Evolutionary conservation across 306 rosid genomes (phyloP).

Genomic region (Chamaecrista fasciculata): DNA sequence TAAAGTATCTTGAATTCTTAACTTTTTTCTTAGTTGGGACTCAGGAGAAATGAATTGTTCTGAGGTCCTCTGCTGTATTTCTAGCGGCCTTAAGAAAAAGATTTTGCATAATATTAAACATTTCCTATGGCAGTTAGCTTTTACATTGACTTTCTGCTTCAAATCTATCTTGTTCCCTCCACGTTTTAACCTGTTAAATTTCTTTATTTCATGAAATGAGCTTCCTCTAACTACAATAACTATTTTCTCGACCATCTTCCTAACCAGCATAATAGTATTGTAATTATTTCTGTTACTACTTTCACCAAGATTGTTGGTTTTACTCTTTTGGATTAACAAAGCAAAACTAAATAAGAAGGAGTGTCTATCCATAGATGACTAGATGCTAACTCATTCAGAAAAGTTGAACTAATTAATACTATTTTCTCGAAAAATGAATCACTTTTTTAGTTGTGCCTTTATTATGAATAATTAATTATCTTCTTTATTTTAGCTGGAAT

Average conservation of each 20-base stretch:
- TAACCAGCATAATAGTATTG: not conserved
- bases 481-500: conserved; percentile 79
- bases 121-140: not conserved
- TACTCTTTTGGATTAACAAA: not conserved
- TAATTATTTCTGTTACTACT: not conserved
- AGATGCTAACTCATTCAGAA: conserved; percentile 8
- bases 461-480: conserved; percentile 21
- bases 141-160: not conserved
- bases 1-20: not conserved
- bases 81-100: not conserved
- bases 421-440: not conserved
- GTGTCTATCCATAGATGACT: not conserved
- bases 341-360: no score
- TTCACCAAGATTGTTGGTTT: not conserved
- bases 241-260: not conserved
- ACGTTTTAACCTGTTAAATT: not conserved
- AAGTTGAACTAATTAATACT: not conserved
- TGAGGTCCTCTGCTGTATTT: not conserved
- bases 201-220: no score
- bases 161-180: not conserved
- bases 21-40: not conserved
- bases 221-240: not conserved
- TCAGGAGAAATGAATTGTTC: not conserved
- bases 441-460: no score
- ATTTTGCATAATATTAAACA: not conserved